Evolutionary conservation across 345 rosid genomes (phyloP).

Genomic region (Lenwebbia sp.): DNA sequence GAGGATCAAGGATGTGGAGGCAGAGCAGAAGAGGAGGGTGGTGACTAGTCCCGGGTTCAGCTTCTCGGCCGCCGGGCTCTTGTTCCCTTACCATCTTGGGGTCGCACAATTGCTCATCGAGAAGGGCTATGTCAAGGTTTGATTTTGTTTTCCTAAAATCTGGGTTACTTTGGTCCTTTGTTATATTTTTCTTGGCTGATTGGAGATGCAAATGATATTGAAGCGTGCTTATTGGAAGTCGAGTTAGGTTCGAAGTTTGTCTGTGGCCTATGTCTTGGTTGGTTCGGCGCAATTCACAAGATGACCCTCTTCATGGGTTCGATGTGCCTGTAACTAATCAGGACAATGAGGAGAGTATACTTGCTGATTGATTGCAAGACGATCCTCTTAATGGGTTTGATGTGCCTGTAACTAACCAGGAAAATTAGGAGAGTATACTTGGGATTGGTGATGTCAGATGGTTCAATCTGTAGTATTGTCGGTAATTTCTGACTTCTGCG

Average conservation of each 20-base stretch:
- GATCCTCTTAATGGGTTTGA: background rate
- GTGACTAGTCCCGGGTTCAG: conserved; percentile 91
- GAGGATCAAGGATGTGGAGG: conserved; percentile 65
- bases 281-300: background rate
- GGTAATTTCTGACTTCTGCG: background rate
- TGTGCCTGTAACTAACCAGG: background rate
- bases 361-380: background rate
- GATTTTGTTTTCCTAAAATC: background rate
- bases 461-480: background rate
- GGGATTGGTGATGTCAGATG: background rate
- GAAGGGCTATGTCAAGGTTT: conserved; percentile 85
- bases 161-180: background rate
- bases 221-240: background rate
- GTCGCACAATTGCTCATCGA: conserved; percentile 79
- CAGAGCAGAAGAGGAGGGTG: conserved; percentile 58
- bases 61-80: conserved; percentile 93
- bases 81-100: conserved; percentile 94
- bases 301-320: background rate
- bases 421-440: background rate
- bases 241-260: background rate
- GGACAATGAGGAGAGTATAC: background rate
- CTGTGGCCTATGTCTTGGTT: background rate
- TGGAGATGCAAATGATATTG: background rate
- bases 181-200: background rate
- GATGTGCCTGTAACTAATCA: background rate